These are phyloP conservation scores for Metschnikowia peoriensis DNA, from an alignment of 805 yeast genomes.

Conservation along the genomic window DNA sequence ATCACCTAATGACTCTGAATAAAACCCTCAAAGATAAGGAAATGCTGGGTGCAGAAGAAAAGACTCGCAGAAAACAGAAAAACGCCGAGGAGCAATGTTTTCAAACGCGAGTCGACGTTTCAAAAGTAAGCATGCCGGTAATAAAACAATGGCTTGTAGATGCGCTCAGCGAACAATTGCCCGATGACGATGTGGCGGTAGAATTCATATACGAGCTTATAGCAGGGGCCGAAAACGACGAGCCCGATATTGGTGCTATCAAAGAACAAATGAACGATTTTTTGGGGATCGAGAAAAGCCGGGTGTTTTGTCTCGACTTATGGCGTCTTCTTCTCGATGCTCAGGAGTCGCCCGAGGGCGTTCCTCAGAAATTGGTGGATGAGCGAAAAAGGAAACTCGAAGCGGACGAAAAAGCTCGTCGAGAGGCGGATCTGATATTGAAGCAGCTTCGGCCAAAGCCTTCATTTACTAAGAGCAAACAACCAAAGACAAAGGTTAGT, in stretches of 20 bases:
- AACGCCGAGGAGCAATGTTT: constrained; percentile 17
- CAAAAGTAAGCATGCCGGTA: constrained; percentile 38
- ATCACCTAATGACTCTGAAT: too few species aligned
- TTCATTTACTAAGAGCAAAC: background rate
- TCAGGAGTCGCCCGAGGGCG: constrained; percentile 44
- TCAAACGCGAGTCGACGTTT: constrained; percentile 32
- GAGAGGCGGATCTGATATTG: constrained; percentile 8
- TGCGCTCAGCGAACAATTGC: constrained; percentile 34
- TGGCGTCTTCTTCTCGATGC: constrained; percentile 48
- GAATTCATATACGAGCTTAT: constrained; percentile 47
- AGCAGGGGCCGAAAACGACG: constrained; percentile 23
- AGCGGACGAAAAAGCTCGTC: constrained; percentile 11
- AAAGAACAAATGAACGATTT: constrained; percentile 46
- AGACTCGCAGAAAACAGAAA: constrained; percentile 1
- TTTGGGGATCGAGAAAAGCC: constrained; percentile 39
- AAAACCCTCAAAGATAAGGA: too few species aligned
- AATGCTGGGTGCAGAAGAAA: background rate
- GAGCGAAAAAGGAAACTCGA: constrained; percentile 15
- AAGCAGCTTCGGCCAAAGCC: constrained; percentile 8
- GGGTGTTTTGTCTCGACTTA: constrained; percentile 38
- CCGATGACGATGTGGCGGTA: constrained; percentile 51
- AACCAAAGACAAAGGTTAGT: background rate
- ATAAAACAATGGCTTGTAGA: constrained; percentile 41
- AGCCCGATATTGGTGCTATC: constrained; percentile 40
- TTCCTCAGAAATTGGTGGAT: constrained; percentile 36